phyloP scores from a whole-genome alignment of 179 eudicot genomes.

The Drosera spatulata region DNA sequence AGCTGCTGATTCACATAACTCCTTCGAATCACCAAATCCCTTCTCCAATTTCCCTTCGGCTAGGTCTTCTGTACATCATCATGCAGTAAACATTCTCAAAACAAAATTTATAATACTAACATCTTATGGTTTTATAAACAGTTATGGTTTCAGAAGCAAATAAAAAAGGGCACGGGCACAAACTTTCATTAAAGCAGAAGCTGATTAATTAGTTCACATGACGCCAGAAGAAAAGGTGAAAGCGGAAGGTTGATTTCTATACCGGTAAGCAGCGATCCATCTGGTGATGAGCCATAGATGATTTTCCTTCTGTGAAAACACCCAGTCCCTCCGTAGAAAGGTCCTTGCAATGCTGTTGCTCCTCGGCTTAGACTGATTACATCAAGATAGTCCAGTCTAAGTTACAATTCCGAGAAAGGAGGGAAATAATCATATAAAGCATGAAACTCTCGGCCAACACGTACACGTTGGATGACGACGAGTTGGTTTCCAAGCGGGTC shows the following conservation, averaged over 20 bases:
- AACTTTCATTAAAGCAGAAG: too few species aligned
- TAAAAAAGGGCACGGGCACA: too few species aligned
- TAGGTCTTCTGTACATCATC: too few species aligned
- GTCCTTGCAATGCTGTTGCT: conserved; percentile 23
- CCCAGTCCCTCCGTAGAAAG: conserved; percentile 21
- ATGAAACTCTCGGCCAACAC: neutral
- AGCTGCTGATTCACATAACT: conserved; percentile 12
- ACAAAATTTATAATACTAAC: neutral
- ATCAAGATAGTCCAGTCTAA: too few species aligned
- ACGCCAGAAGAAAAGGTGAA: too few species aligned
- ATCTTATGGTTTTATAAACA: neutral
- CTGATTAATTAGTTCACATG: too few species aligned
- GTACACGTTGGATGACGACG: conserved; percentile 6
- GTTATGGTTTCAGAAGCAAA: neutral
- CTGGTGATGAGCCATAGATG: conserved; percentile 23
- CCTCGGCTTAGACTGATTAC: conserved; percentile 10
- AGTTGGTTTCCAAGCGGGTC: conserved; percentile 37
- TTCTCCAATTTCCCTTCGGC: conserved; percentile 1
- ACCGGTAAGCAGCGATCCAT: conserved; percentile 7
- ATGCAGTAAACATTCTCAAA: too few species aligned
- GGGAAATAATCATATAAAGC: too few species aligned
- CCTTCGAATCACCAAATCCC: conserved; percentile 16
- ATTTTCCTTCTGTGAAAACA: conserved; percentile 32
- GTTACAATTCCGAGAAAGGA: too few species aligned
- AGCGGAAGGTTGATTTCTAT: neutral